Evolutionary conservation across 1,284 basidiomycete genomes (phyloP), one percentile per base, ranked within the genome.

Genomic region (Apiotrichum gracile): DNA sequence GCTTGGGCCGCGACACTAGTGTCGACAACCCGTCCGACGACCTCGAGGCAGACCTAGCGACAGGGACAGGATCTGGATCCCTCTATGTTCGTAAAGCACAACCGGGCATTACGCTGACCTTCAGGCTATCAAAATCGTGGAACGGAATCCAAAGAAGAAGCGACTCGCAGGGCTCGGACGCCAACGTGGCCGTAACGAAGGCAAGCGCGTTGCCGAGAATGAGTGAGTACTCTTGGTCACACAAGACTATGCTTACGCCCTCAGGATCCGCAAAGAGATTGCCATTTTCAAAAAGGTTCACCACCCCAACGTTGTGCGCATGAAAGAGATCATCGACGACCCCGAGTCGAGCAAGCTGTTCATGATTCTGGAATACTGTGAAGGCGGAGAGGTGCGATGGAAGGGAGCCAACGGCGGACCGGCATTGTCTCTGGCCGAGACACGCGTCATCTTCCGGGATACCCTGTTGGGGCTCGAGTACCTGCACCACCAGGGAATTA

Each of bases 201-300:
- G 26, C 71, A 82, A 24, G 74, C 78, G 53, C 79, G 83, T 68
- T 72, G 67, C 67, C 41, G 67, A 73, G 63, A 68, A 61, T 42
- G 69, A 74, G 70, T 68, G 49, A 58, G 69, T 66, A 2, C 5
- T 9, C 13, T 3, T 21, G 14, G 14, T 9, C 16, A 35, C 79
- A 58, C 35, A 51, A n/a, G n/a, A n/a, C n/a, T n/a, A n/a, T n/a
- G n/a, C n/a, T n/a, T n/a, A n/a, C n/a, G n/a, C n/a, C 43, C 51
- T 22, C 55, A 76, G 73, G 52, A 73, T 77, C 35, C 85, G 83
- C 35, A 87, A 86, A 43, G 92, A 98, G 76, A 97, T 98, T 59
- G 94, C 93, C 6, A 94, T 98, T 72, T 92, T 98, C 87, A 97
- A 97, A 78, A 93, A 96, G 69, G 85, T 89, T 68, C 79, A 85